These are phyloP conservation scores for Arxiozyma bovina DNA, from an alignment of 1,139 yeast genomes.

Conservation along the genomic window DNA sequence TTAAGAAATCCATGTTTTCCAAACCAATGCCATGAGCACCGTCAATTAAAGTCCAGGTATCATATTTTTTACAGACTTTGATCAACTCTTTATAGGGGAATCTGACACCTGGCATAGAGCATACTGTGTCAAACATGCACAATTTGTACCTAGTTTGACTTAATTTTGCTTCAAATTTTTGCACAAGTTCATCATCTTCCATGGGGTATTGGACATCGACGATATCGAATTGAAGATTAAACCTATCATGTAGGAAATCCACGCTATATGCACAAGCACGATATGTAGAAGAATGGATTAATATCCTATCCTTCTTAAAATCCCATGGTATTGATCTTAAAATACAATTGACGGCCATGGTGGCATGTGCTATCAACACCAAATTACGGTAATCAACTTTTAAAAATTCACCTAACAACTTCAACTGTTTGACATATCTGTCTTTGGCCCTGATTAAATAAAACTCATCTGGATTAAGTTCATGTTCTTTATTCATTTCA, in stretches of 20 bases:
- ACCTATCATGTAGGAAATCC: slow-evolving; percentile 36
- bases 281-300: slow-evolving; percentile 47
- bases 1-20: slow-evolving; percentile 34
- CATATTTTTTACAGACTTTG: slow-evolving; percentile 40
- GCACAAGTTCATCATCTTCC: slow-evolving; percentile 40
- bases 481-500: slow-evolving; percentile 12
- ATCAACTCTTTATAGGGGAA: slow-evolving; percentile 49
- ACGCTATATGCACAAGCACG: slow-evolving; percentile 51
- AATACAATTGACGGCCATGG: slow-evolving; percentile 52
- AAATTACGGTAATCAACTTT: slow-evolving; percentile 14
- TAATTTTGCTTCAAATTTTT: slow-evolving; percentile 32
- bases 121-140: slow-evolving; percentile 52
- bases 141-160: slow-evolving; percentile 27
- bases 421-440: slow-evolving; percentile 13
- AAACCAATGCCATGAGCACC: slow-evolving; percentile 68
- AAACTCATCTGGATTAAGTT: slow-evolving; percentile 17
- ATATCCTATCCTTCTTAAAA: slow-evolving; percentile 43
- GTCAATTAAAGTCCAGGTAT: slow-evolving; percentile 51
- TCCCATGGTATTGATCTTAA: slow-evolving; percentile 38
- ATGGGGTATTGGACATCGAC: slow-evolving; percentile 44
- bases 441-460: slow-evolving; percentile 10
- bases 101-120: slow-evolving; percentile 56
- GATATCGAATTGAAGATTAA: slow-evolving; percentile 40
- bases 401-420: slow-evolving; percentile 13
- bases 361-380: slow-evolving; percentile 43